A percentile compares a stretch with the other conserved stretches of the same genome.
phyloP scores from a whole-genome alignment of 2,329 filamentous ascomycete genomes.

The Claviceps monticola region DNA sequence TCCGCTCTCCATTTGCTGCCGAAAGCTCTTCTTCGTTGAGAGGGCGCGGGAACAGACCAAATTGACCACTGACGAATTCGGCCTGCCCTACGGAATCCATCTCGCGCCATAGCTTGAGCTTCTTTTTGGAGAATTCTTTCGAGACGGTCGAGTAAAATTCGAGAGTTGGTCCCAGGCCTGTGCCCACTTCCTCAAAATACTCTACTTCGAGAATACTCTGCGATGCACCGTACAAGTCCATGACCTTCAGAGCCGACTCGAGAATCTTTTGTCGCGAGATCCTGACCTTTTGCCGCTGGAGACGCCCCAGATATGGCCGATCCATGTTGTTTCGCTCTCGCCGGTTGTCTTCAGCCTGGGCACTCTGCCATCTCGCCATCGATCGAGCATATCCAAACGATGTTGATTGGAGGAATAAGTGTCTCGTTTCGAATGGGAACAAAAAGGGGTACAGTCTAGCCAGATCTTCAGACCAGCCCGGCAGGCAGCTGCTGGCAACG shows the following conservation, averaged over 20 bases:
- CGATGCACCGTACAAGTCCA: conserved; percentile 96
- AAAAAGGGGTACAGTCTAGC: conserved; percentile 90
- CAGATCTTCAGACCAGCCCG: conserved; percentile 90
- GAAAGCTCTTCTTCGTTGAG: conserved; percentile 65
- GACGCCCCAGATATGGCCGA: conserved; percentile 74
- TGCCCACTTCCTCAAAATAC: conserved; percentile 97
- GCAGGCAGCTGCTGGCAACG: conserved; percentile 90
- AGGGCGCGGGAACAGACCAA: conserved; percentile 82
- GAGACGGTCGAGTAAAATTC: conserved; percentile 98
- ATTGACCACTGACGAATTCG: conserved; percentile 74
- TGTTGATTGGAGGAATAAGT: conserved; percentile 93
- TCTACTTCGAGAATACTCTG: conserved; percentile 94
- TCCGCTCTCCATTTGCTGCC: conserved; percentile 70
- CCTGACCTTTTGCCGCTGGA: conserved; percentile 95
- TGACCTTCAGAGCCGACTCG: conserved; percentile 93
- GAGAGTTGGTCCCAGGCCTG: conserved; percentile 83
- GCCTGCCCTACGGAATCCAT: conserved; percentile 59
- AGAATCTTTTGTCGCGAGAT: conserved; percentile 91
- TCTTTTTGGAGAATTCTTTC: conserved; percentile 94
- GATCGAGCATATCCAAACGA: conserved; percentile 96
- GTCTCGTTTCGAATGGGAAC: conserved; percentile 94
- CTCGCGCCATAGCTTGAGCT: conserved; percentile 91
- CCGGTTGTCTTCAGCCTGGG: conserved; percentile 63
- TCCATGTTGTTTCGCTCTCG: conserved; percentile 84
- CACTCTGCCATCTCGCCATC: conserved; percentile 95